Evolutionary conservation across 441 rosid species (phyloP).

Genomic region (Jatropha multifida): DNA sequence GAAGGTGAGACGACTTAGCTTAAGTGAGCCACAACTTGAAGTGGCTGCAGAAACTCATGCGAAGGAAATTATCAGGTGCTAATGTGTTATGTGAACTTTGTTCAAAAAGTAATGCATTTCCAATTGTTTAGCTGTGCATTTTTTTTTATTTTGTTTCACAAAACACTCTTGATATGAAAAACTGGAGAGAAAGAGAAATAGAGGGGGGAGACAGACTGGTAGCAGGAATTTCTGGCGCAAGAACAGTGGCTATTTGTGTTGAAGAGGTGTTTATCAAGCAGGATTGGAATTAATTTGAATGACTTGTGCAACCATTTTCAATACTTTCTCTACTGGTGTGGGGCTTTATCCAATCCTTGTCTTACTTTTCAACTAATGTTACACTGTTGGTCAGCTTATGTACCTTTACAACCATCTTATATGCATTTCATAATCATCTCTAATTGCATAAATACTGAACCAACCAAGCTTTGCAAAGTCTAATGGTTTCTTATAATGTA

Average conservation of each 20-base stretch:
- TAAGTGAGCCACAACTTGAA: constrained; percentile 83
- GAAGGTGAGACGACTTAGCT: constrained; percentile 81
- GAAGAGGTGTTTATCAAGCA: not conserved
- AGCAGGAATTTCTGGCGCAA: not conserved
- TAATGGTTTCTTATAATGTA: constrained; percentile 32
- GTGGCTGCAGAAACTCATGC: constrained; percentile 58
- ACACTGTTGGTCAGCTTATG: not conserved
- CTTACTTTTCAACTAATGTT: not conserved
- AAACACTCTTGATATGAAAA: not conserved
- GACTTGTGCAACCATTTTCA: not conserved
- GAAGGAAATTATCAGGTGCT: constrained; percentile 69
- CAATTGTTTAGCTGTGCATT: not conserved
- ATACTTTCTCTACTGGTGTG: not conserved
- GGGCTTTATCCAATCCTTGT: not conserved
- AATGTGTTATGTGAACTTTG: not conserved
- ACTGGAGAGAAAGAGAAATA: not conserved
- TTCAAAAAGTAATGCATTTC: not conserved
- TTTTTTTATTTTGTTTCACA: not conserved
- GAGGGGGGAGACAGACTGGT: too few species aligned
- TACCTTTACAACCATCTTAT: not conserved
- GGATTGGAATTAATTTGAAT: not conserved
- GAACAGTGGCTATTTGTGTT: not conserved
- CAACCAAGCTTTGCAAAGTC: not conserved
- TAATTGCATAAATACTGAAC: not conserved
- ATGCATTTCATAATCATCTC: not conserved